Conservation (phyloP, 2,329 filamentous ascomycete genomes). For the Celoporthe dispersa region DNA sequence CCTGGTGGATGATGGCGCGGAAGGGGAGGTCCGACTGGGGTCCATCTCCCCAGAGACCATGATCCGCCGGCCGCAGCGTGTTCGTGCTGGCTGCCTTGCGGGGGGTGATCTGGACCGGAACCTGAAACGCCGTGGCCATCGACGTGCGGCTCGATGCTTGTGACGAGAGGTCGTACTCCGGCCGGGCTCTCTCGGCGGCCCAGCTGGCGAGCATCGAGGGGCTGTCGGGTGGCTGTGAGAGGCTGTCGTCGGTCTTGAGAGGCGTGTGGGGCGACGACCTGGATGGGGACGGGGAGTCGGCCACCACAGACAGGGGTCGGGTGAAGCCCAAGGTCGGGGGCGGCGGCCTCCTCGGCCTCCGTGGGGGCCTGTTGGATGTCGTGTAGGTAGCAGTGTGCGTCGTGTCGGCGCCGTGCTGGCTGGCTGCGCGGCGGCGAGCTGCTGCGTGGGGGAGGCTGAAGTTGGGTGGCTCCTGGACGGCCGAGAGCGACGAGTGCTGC, state of each 20-base stretch:
- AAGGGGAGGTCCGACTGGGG: conserved; percentile 13
- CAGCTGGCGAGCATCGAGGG: conserved; percentile 33
- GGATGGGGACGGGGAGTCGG: conserved; percentile 50
- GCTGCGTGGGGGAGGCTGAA: conserved; percentile 57
- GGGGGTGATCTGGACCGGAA: conserved; percentile 32
- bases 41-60: conserved; percentile 14
- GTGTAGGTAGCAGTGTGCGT: conserved; percentile 12
- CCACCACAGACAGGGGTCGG: conserved; percentile 58
- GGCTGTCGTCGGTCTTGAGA: conserved; percentile 19
- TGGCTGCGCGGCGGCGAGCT: conserved; percentile 26
- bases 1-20: background rate
- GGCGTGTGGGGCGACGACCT: conserved; percentile 16
- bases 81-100: conserved; percentile 40
- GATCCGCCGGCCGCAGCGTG: conserved; percentile 37
- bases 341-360: conserved; percentile 41
- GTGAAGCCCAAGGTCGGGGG: conserved; percentile 54
- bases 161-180: conserved; percentile 19
- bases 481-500: conserved; percentile 24
- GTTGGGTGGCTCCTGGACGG: conserved; percentile 47
- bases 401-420: conserved; percentile 24
- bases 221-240: conserved; percentile 31
- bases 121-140: conserved; percentile 21
- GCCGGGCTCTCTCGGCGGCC: conserved; percentile 10
- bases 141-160: conserved; percentile 20
- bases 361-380: conserved; percentile 30